Conservation (phyloP, 2,329 filamentous ascomycete genomes). For the Fusarium xyrophilum region DNA sequence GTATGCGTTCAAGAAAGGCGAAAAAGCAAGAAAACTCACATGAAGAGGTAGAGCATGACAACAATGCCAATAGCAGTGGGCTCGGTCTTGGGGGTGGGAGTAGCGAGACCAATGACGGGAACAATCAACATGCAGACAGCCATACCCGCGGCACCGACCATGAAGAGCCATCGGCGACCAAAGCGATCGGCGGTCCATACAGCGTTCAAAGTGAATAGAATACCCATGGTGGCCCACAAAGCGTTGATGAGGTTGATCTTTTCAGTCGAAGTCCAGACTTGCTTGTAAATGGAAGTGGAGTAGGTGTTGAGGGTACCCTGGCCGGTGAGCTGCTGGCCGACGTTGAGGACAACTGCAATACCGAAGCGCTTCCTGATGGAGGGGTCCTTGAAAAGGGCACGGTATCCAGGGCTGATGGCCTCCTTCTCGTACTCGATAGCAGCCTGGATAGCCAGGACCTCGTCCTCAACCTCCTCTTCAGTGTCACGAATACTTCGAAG, state of each 20-base stretch:
- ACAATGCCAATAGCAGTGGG: slow-evolving; percentile 71
- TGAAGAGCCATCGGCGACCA: slow-evolving; percentile 72
- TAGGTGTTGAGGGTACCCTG: slow-evolving; percentile 77
- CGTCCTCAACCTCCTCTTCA: slow-evolving; percentile 70
- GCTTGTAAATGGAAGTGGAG: slow-evolving; percentile 76
- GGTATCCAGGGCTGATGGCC: slow-evolving; percentile 67
- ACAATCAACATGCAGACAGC: slow-evolving; percentile 72
- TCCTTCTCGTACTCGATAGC: slow-evolving; percentile 77
- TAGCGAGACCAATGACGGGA: slow-evolving; percentile 53
- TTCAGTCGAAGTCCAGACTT: slow-evolving; percentile 65
- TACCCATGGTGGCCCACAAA: slow-evolving; percentile 75
- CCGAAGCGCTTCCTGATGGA: slow-evolving; percentile 71
- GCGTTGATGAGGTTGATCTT: slow-evolving; percentile 77
- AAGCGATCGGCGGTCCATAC: slow-evolving; percentile 77
- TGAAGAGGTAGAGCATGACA: slow-evolving; percentile 71
- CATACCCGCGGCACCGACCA: slow-evolving; percentile 74
- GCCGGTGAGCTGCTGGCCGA: slow-evolving; percentile 74
- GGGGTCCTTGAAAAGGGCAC: slow-evolving; percentile 72
- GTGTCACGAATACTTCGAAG: slow-evolving; percentile 68
- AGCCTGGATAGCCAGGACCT: slow-evolving; percentile 69
- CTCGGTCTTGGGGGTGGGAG: slow-evolving; percentile 63
- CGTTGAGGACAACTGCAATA: slow-evolving; percentile 71
- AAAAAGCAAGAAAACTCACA: slow-evolving; percentile 20
- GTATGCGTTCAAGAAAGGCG: neutral
- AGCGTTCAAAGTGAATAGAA: slow-evolving; percentile 75